Conservation (phyloP, 805 yeast species). For the Wickerhamomyces bovis region DNA sequence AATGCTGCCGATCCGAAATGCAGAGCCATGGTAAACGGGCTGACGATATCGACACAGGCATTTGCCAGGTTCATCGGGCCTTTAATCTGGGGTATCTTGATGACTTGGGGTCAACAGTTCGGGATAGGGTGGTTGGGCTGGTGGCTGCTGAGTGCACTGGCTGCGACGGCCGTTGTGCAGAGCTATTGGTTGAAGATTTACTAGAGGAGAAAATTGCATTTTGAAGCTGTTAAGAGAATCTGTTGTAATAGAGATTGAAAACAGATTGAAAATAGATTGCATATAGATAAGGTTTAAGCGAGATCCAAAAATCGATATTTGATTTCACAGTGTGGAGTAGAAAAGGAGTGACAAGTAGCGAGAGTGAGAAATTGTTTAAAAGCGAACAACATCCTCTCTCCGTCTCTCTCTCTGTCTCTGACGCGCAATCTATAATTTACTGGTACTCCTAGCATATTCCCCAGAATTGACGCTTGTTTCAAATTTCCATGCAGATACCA, state of each 20-base stretch:
- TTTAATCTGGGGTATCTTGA: not conserved
- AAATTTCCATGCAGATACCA: too few species aligned
- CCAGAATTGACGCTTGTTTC: too few species aligned
- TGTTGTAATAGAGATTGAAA: too few species aligned
- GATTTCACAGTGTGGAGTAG: too few species aligned
- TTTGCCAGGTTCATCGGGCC: not conserved
- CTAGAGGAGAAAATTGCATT: not conserved
- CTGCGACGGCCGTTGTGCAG: not conserved
- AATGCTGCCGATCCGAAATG: not conserved
- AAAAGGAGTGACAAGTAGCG: too few species aligned
- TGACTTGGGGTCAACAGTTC: conserved; percentile 1
- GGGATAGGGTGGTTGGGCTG: not conserved
- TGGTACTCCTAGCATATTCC: not conserved
- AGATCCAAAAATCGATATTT: not conserved
- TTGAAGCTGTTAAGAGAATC: not conserved
- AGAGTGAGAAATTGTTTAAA: too few species aligned
- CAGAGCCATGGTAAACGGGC: not conserved
- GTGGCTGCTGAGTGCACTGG: not conserved
- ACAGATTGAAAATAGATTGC: too few species aligned
- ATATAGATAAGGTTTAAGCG: not conserved
- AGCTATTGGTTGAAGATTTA: not conserved
- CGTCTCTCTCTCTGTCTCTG: too few species aligned
- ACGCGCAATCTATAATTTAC: too few species aligned
- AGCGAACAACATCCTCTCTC: too few species aligned
- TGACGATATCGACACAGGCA: not conserved